Conservation (phyloP, 148 eudicot genomes). For the Camellia japonica region DNA sequence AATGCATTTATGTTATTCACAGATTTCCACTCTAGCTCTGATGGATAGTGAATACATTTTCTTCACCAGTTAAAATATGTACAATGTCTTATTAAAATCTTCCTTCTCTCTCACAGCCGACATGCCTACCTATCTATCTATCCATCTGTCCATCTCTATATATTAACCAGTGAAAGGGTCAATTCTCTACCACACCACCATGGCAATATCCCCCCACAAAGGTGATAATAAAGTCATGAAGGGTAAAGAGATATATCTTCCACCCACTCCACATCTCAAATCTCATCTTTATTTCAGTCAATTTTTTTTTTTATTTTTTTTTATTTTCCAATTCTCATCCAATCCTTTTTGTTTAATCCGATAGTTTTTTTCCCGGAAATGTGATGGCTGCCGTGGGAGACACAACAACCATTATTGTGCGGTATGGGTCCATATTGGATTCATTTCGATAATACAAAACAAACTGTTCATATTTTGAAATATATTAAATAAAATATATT, state of each 20-base stretch:
- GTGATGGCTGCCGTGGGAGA: neutral
- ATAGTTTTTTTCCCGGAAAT: neutral
- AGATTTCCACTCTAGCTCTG: neutral
- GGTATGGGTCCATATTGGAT: too few species aligned
- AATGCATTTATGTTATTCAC: neutral
- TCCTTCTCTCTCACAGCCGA: neutral
- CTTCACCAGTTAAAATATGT: neutral
- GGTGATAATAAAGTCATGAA: neutral
- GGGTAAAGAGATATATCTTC: neutral
- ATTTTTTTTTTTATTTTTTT: too few species aligned
- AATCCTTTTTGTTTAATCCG: conserved; percentile 1
- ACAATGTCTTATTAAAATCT: neutral
- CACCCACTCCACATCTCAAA: conserved; percentile 8
- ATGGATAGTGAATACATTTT: neutral
- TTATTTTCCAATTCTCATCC: neutral
- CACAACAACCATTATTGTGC: too few species aligned
- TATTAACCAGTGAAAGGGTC: neutral
- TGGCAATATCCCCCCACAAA: neutral
- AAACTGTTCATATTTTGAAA: too few species aligned
- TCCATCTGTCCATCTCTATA: too few species aligned
- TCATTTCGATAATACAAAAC: too few species aligned
- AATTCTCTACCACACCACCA: neutral
- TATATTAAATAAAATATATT: too few species aligned
- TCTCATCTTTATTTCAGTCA: conserved; percentile 1
- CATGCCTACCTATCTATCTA: neutral